A percentile compares a stretch with the other conserved stretches of the same genome.
phyloP scores from a whole-genome alignment of 2,329 filamentous ascomycete genomes.

The Phaeosphaeria sp. region DNA sequence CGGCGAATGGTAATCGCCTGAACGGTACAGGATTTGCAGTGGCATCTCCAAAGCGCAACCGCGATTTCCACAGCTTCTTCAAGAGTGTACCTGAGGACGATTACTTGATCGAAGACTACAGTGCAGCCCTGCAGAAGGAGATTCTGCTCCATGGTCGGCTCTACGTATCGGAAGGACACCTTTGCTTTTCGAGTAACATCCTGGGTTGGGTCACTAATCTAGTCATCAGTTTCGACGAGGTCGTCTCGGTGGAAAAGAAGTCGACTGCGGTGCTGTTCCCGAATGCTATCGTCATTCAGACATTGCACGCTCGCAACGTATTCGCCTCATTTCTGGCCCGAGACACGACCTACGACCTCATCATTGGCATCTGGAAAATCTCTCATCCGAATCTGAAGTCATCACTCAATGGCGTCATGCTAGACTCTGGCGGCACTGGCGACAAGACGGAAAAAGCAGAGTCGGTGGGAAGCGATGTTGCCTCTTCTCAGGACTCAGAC shows the following conservation, averaged over 20 bases:
- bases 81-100: constrained; percentile 97
- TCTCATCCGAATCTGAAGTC: constrained; percentile 91
- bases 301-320: constrained; percentile 90
- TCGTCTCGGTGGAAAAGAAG: constrained; percentile 95
- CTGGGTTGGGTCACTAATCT: constrained; percentile 97
- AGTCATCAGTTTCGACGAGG: constrained; percentile 97
- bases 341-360: constrained; percentile 94
- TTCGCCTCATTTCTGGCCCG: constrained; percentile 95
- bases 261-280: constrained; percentile 95
- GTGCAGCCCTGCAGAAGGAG: constrained; percentile 92
- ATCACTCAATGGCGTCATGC: constrained; percentile 83
- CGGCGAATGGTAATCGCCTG: constrained; percentile 71
- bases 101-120: constrained; percentile 98
- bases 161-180: constrained; percentile 95
- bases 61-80: constrained; percentile 92
- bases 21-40: constrained; percentile 97
- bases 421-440: constrained; percentile 72
- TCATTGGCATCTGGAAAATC: constrained; percentile 98
- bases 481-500: constrained; percentile 68
- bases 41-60: constrained; percentile 93
- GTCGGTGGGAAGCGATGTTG: constrained; percentile 58
- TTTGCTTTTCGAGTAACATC: constrained; percentile 99
- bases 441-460: constrained; percentile 91
- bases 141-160: constrained; percentile 92
- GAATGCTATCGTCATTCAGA: constrained; percentile 96